A percentile compares a stretch with the other conserved stretches of the same genome.
These are phyloP conservation scores for Apodospora peruviana DNA, from an alignment of 495 filamentous ascomycete species.

Conservation along the genomic window DNA sequence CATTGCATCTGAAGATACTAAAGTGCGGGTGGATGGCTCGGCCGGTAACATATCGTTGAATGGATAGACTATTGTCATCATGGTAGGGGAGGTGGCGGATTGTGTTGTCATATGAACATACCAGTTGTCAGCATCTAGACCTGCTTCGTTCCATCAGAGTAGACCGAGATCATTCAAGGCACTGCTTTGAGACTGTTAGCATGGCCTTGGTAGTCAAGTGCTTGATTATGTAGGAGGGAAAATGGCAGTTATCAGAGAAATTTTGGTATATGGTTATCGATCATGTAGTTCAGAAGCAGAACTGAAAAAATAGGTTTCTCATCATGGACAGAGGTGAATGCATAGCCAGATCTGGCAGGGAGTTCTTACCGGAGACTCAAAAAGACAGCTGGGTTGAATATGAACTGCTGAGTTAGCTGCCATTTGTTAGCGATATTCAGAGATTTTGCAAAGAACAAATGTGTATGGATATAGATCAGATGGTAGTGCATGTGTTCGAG, in stretches of 20 bases:
- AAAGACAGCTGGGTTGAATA: neutral
- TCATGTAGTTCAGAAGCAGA: slow-evolving; percentile 89
- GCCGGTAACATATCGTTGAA: slow-evolving; percentile 79
- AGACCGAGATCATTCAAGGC: no score
- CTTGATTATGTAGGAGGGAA: slow-evolving; percentile 2
- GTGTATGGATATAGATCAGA: slow-evolving; percentile 58
- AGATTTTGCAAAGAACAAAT: no score
- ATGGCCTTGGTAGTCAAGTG: slow-evolving; percentile 5
- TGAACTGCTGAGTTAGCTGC: slow-evolving; percentile 5
- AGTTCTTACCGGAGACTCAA: slow-evolving; percentile 15
- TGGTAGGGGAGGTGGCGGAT: slow-evolving; percentile 27
- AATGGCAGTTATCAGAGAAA: slow-evolving; percentile 36
- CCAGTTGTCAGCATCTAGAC: no score
- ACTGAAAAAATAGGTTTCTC: slow-evolving; percentile 76
- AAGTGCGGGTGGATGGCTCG: slow-evolving; percentile 77
- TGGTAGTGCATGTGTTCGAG: slow-evolving; percentile 99
- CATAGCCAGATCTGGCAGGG: neutral
- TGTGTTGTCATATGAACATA: neutral
- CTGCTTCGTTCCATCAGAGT: no score
- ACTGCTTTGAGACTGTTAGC: slow-evolving; percentile 9
- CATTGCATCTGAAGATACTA: slow-evolving; percentile 60
- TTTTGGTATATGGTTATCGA: slow-evolving; percentile 81
- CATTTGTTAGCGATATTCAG: slow-evolving; percentile 13
- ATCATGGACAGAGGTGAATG: slow-evolving; percentile 54
- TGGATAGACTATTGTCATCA: slow-evolving; percentile 99